Base-by-base conservation (phyloP, 2,329 filamentous ascomycete species). In the Sclerotinia nivalis region DNA sequence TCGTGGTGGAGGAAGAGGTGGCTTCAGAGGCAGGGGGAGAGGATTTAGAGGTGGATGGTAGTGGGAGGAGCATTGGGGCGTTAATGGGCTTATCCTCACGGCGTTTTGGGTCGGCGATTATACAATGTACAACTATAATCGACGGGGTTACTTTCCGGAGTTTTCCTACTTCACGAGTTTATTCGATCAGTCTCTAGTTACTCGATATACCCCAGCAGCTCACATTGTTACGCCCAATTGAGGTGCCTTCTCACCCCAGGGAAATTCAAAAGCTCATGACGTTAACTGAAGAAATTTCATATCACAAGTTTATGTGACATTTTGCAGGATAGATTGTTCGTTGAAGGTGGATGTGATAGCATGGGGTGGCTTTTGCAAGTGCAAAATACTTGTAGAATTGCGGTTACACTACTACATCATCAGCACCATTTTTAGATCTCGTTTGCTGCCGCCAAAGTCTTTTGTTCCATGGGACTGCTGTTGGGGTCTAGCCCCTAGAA, bases 1-100 rank as follows among this genome's bases (percentile, higher is more conserved):
- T 58, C 71, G 72, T 9, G 73, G 76, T 68, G 70, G 76, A 58
- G 72, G 74, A 67, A 70, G 74, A 65, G 74, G 75, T 43, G 64
- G 74, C 31, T 75, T 74, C 60, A 72, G 76, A 64, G 76, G 76
- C 13, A 72, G 75, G 68, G 74, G 28, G 68, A 69, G 72, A 64
- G 72, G 71, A 20, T 75, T 74, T 45, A 72, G 76, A 69, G 76
- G 76, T 3, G 71, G 73, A 40, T 77, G 75, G 75, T 77, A 72
- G 72, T 52, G 31, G 12, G 50, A 59, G n/a, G 9, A 52, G 40
- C 40, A 40, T 49, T 43, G 12, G 50, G 66, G 66, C 34, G 66
- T 62, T 52, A 28, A 52, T 25, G 55, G 66, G 34, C 45, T 61
- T 49, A 52, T 61, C 52, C 40, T 49, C 43, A 40, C 43, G 66